Percentiles rank a stretch among this genome's conserved stretches.
Conservation (phyloP, 2,329 filamentous ascomycete species). For the Colletotrichum spinosum region DNA sequence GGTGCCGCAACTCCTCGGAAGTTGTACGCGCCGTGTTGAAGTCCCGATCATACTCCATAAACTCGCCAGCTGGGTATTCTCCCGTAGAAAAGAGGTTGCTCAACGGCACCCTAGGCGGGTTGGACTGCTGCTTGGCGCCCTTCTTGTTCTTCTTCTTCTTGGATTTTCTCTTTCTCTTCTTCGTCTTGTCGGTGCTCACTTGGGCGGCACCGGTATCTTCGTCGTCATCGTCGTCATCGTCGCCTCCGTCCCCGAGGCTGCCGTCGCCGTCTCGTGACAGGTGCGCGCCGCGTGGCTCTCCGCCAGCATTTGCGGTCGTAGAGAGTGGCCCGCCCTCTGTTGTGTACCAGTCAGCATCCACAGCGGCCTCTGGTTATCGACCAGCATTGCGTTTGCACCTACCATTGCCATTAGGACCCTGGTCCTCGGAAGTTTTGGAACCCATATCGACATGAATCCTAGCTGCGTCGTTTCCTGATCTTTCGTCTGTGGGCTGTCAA, state of each 20-base stretch:
- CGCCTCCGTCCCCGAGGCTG: background rate
- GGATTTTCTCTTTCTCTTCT: slow-evolving; percentile 29
- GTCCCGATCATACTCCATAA: slow-evolving; percentile 40
- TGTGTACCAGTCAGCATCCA: background rate
- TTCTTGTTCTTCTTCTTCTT: slow-evolving; percentile 41
- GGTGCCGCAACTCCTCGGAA: slow-evolving; percentile 42
- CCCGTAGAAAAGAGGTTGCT: slow-evolving; percentile 44
- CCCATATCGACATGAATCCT: background rate
- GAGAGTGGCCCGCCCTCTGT: background rate
- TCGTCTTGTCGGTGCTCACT: background rate
- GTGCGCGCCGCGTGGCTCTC: background rate
- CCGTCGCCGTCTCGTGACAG: slow-evolving; percentile 2
- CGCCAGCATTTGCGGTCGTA: background rate
- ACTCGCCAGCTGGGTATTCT: slow-evolving; percentile 45
- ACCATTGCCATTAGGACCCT: background rate
- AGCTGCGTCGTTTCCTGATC: too few relatives aligned
- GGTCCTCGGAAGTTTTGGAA: background rate
- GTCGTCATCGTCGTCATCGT: background rate
- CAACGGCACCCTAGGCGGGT: slow-evolving; percentile 48
- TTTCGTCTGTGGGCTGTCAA: too few relatives aligned
- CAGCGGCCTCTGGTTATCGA: background rate
- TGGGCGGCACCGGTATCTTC: background rate
- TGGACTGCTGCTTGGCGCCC: slow-evolving; percentile 43
- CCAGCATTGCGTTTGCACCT: background rate
- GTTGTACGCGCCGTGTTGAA: slow-evolving; percentile 40